phyloP scores from a whole-genome alignment of 108 stramenopile species.

The Cyclotella choctawhatcheeana region DNA sequence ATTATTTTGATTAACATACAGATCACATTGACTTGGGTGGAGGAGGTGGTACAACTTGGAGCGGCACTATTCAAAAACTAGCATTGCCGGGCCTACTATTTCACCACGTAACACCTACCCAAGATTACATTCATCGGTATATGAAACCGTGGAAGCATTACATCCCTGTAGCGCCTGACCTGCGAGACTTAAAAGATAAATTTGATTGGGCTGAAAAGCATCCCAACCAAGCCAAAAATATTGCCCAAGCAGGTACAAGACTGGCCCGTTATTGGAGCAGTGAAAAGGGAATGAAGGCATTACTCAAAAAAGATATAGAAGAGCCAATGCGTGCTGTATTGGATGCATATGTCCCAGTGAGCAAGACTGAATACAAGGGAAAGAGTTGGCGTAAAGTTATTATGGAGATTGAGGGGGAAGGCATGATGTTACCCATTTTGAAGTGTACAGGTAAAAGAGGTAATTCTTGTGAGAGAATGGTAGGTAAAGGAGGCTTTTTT shows the following conservation, averaged over 20 bases:
- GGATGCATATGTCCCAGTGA: conserved; percentile 15
- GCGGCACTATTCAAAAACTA: conserved; percentile 38
- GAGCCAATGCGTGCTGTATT: conserved; percentile 10
- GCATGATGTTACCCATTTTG: conserved; percentile 9
- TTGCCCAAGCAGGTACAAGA: conserved; percentile 11
- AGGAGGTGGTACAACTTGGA: conserved; percentile 42
- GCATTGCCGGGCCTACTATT: conserved; percentile 44
- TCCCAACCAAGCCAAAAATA: conserved; percentile 23
- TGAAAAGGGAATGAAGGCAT: conserved; percentile 5
- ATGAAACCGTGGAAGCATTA: conserved; percentile 34
- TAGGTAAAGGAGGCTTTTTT: conserved; percentile 14
- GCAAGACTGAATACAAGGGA: neutral
- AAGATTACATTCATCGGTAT: conserved; percentile 33
- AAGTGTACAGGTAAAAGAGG: conserved; percentile 4
- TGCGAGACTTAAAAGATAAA: conserved; percentile 37
- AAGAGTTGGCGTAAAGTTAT: conserved; percentile 13
- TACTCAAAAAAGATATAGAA: conserved; percentile 7
- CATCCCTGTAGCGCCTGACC: conserved; percentile 32
- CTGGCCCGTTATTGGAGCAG: conserved; percentile 1
- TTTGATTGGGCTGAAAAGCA: conserved; percentile 48
- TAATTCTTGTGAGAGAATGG: conserved; percentile 15
- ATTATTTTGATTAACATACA: no score
- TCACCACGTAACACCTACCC: conserved; percentile 36
- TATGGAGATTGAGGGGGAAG: conserved; percentile 4
- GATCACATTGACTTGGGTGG: conserved; percentile 45